These are phyloP conservation scores for Gynostemma pentaphyllum DNA, from an alignment of 306 rosid genomes.

Conservation along the genomic window DNA sequence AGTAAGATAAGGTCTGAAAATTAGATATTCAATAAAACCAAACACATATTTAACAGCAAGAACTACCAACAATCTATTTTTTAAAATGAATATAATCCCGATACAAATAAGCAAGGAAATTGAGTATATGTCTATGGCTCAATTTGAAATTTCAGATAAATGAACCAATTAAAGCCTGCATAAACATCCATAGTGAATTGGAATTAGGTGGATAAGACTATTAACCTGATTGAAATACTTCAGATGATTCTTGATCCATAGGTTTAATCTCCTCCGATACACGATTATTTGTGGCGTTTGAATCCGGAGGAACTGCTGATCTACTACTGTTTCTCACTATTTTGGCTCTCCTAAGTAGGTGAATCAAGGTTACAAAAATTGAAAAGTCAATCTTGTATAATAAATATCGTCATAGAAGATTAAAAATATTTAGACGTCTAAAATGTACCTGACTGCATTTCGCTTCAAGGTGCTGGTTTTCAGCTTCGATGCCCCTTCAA, in stretches of 20 bases:
- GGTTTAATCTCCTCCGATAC: constrained; percentile 34
- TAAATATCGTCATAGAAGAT: background rate
- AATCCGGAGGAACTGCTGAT: constrained; percentile 20
- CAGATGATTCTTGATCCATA: constrained; percentile 31
- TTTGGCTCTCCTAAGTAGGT: constrained; percentile 66
- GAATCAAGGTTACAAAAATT: background rate
- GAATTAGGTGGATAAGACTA: background rate
- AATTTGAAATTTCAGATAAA: background rate
- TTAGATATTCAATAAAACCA: background rate
- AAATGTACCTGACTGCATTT: constrained; percentile 60
- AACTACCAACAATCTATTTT: background rate
- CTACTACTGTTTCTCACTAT: constrained; percentile 40
- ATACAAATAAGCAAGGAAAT: background rate
- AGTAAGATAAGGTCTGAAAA: background rate
- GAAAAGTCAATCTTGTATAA: background rate
- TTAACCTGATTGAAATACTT: constrained; percentile 48
- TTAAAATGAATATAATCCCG: background rate
- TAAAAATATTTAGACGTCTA: background rate
- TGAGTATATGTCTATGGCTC: background rate
- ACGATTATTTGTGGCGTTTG: constrained; percentile 28
- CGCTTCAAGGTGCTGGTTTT: constrained; percentile 54
- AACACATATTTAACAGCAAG: background rate
- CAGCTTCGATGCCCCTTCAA: constrained; percentile 57
- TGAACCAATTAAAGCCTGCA: background rate
- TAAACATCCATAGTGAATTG: background rate